Percentiles rank a stretch among this genome's conserved stretches.
phyloP scores from a whole-genome alignment of 495 filamentous ascomycete genomes.

The Neurospora tetrasperma region DNA sequence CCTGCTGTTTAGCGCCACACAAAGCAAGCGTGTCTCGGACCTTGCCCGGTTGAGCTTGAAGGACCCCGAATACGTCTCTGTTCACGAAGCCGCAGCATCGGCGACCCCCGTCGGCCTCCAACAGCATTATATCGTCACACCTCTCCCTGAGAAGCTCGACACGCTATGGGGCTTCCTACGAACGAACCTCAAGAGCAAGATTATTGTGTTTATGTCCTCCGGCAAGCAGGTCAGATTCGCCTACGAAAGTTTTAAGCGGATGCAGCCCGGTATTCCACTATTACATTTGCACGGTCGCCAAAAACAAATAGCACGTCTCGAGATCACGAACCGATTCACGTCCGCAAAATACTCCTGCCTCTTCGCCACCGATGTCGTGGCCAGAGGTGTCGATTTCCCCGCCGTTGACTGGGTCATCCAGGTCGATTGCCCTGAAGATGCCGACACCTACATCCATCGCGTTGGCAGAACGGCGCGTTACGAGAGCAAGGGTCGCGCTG shows the following conservation, averaged over 20 bases:
- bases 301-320: constrained; percentile 77
- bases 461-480: constrained; percentile 94
- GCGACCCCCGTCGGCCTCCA: constrained; percentile 78
- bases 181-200: constrained; percentile 80
- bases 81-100: constrained; percentile 70
- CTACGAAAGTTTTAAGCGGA: constrained; percentile 82
- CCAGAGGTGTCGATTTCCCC: constrained; percentile 88
- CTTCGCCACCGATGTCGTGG: constrained; percentile 91
- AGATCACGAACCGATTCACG: constrained; percentile 75
- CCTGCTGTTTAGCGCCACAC: constrained; percentile 89
- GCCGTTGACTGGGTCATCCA: constrained; percentile 98
- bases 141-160: constrained; percentile 78
- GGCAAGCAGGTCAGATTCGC: constrained; percentile 95
- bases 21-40: constrained; percentile 89
- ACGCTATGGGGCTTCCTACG: constrained; percentile 87
- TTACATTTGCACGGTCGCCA: constrained; percentile 91
- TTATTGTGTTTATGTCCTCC: constrained; percentile 85
- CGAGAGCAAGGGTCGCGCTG: constrained; percentile 74
- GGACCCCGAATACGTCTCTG: constrained; percentile 89
- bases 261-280: constrained; percentile 93
- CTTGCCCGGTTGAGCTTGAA: constrained; percentile 77
- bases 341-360: constrained; percentile 71
- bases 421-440: constrained; percentile 88
- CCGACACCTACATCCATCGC: constrained; percentile 94
- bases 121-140: constrained; percentile 82